Percentiles rank a stretch among this genome's conserved stretches.
These are phyloP conservation scores for Talaromyces islandicus DNA, from an alignment of 2,329 filamentous ascomycete genomes.

Conservation along the genomic window DNA sequence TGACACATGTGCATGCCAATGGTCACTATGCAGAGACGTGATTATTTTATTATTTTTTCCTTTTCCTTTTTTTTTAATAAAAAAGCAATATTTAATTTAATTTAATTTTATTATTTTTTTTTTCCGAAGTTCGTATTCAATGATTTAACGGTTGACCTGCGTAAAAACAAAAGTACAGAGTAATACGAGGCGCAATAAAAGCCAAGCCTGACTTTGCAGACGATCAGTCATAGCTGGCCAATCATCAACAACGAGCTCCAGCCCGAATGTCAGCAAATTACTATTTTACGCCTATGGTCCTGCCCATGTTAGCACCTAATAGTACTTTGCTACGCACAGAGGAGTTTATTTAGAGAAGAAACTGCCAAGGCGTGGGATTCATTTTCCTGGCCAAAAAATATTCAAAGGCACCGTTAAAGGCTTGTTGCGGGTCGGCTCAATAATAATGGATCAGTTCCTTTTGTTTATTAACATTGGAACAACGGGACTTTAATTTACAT, in stretches of 20 bases:
- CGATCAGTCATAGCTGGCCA: background rate
- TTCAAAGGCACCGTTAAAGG: no score
- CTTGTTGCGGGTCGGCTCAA: no score
- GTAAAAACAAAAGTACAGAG: background rate
- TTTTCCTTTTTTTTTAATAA: no score
- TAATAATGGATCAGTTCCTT: no score
- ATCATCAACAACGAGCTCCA: background rate
- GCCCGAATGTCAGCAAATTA: background rate
- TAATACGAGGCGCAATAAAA: background rate
- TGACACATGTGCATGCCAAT: background rate
- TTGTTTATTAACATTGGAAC: no score
- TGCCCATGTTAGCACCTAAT: background rate
- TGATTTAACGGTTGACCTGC: background rate
- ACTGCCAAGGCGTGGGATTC: background rate
- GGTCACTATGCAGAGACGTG: background rate
- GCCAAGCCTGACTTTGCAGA: background rate
- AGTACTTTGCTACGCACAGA: no score
- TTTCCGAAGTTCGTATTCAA: background rate
- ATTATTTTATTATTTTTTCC: background rate
- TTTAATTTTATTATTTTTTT: background rate
- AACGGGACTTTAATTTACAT: no score
- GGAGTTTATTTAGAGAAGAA: background rate
- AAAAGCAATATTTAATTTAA: no score
- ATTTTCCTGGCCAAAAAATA: no score
- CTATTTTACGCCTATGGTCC: background rate